Evolutionary conservation across 2,329 filamentous ascomycete genomes (phyloP).

Genomic region (Teratosphaeria viscida): DNA sequence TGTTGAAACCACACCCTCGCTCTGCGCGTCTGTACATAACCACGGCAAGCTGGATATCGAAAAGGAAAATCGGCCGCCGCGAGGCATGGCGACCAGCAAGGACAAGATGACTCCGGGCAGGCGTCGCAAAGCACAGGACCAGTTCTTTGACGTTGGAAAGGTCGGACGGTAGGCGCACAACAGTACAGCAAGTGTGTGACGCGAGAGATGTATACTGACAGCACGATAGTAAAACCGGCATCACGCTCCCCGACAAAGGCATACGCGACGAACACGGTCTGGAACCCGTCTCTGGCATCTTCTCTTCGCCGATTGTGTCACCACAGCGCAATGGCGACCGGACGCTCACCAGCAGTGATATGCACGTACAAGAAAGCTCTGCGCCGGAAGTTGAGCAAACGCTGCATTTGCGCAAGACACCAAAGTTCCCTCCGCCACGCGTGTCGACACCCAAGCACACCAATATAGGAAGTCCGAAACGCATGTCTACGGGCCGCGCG

Average conservation of each 20-base stretch:
- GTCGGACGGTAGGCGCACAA: constrained; percentile 20
- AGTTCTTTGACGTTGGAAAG: constrained; percentile 27
- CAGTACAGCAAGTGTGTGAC: not conserved
- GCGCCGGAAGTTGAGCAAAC: constrained; percentile 38
- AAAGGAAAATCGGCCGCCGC: constrained; percentile 20
- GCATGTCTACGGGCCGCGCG: constrained; percentile 48
- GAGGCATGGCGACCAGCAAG: constrained; percentile 17
- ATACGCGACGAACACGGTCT: constrained; percentile 84
- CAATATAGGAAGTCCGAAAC: constrained; percentile 48
- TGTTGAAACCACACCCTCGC: not conserved
- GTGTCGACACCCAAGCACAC: constrained; percentile 56
- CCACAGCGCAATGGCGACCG: constrained; percentile 27
- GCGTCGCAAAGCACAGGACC: constrained; percentile 21
- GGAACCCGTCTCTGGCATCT: constrained; percentile 75
- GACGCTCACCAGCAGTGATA: constrained; percentile 17
- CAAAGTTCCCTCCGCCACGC: constrained; percentile 39
- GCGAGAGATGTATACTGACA: constrained; percentile 5
- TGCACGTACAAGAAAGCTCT: constrained; percentile 54
- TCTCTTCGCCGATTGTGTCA: constrained; percentile 70
- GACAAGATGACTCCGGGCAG: constrained; percentile 10
- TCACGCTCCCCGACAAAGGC: constrained; percentile 67
- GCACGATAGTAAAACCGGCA: constrained; percentile 68
- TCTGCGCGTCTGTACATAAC: not conserved
- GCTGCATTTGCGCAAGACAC: constrained; percentile 31
- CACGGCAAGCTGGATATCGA: constrained; percentile 16